These are phyloP conservation scores for Moricandia arvensis DNA, from an alignment of 345 rosid species.

Conservation along the genomic window DNA sequence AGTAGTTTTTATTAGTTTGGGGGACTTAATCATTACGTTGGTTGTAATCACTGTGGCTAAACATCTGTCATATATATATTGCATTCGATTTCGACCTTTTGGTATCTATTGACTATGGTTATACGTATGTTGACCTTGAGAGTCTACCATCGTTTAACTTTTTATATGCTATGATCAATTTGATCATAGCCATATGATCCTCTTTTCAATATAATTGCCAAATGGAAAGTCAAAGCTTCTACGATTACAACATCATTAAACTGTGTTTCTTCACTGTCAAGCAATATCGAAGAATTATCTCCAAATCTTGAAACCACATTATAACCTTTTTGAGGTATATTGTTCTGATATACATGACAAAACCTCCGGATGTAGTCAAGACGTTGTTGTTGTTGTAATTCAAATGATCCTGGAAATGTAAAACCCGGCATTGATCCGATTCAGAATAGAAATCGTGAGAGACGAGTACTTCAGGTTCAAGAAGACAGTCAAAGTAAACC, in stretches of 20 bases:
- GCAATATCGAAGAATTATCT: neutral
- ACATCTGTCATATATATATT: neutral
- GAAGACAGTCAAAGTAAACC: neutral
- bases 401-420: neutral
- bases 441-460: neutral
- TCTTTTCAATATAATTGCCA: neutral
- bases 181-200: neutral
- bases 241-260: neutral
- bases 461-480: neutral
- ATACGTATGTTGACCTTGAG: too few species aligned
- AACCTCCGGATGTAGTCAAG: neutral
- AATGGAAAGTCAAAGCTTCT: neutral
- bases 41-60: neutral
- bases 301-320: neutral
- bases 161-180: neutral
- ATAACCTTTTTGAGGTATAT: neutral
- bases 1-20: neutral
- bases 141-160: neutral
- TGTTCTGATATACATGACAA: neutral
- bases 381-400: neutral
- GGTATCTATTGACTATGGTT: neutral
- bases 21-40: neutral
- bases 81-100: neutral
- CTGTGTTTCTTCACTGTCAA: too few species aligned
- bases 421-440: neutral